These are phyloP conservation scores for Blumeria graminis DNA, from an alignment of 2,329 filamentous ascomycete genomes.

Conservation along the genomic window DNA sequence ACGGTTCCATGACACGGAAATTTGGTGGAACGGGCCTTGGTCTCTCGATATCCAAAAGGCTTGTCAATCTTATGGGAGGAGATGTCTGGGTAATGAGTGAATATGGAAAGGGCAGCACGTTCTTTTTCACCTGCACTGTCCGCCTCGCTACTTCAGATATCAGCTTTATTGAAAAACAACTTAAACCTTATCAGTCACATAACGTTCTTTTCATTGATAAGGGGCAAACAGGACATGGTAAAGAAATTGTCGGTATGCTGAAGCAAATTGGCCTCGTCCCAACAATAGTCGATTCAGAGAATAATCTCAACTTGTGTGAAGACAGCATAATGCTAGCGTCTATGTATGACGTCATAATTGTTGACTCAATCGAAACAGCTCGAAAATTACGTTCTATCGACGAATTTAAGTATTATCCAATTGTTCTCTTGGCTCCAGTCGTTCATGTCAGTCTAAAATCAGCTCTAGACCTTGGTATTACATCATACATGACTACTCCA, in stretches of 20 bases:
- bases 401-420: conserved; percentile 93
- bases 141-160: conserved; percentile 62
- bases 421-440: conserved; percentile 71
- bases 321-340: conserved; percentile 23
- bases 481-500: conserved; percentile 97
- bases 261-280: conserved; percentile 56
- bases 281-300: conserved; percentile 61
- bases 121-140: conserved; percentile 89
- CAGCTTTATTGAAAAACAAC: conserved; percentile 53
- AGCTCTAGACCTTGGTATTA: conserved; percentile 81
- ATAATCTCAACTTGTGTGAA: conserved; percentile 32
- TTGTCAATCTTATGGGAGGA: conserved; percentile 90
- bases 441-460: conserved; percentile 86
- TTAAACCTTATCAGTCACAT: conserved; percentile 78
- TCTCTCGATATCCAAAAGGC: conserved; percentile 78
- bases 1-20: conserved; percentile 85
- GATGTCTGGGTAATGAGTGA: conserved; percentile 90
- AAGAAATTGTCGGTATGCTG: conserved; percentile 58
- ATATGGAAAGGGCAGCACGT: conserved; percentile 74
- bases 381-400: conserved; percentile 63
- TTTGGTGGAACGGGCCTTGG: conserved; percentile 90
- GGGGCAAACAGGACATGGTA: conserved; percentile 51
- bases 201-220: conserved; percentile 90
- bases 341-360: conserved; percentile 79
- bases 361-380: conserved; percentile 85